Conservation (phyloP, 768 basidiomycete species). For the Crassisporium funariophilum region DNA sequence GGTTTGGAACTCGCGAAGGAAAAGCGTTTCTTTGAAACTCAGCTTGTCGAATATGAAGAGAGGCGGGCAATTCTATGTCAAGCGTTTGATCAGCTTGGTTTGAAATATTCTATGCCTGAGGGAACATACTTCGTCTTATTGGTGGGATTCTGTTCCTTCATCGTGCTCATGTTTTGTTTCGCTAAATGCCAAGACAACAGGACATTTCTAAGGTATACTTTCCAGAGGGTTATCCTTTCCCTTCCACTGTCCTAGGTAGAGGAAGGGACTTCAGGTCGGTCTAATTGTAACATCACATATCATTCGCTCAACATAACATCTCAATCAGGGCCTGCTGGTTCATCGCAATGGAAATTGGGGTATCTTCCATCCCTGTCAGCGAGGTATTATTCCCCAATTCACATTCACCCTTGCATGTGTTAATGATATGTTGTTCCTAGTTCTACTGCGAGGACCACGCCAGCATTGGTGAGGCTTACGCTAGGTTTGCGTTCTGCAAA, state of each 20-base stretch:
- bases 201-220: constrained; percentile 78
- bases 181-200: constrained; percentile 26
- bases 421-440: constrained; percentile 38
- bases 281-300: background rate
- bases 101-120: constrained; percentile 86
- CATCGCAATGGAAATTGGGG: constrained; percentile 86
- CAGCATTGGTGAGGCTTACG: constrained; percentile 82
- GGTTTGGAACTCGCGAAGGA: constrained; percentile 81
- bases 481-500: constrained; percentile 95
- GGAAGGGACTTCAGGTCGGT: constrained; percentile 84
- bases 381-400: constrained; percentile 58
- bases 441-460: constrained; percentile 93
- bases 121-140: constrained; percentile 91
- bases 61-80: constrained; percentile 73
- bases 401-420: background rate
- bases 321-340: constrained; percentile 86
- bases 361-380: constrained; percentile 93
- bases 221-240: constrained; percentile 86
- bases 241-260: constrained; percentile 69
- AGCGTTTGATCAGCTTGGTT: constrained; percentile 80
- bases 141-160: constrained; percentile 42
- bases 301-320: constrained; percentile 1
- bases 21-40: constrained; percentile 76
- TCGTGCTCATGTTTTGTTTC: background rate
- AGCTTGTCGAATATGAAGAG: constrained; percentile 77